Evolutionary conservation across 495 filamentous ascomycete genomes (phyloP).

Genomic region (Penicillium paradoxum): DNA sequence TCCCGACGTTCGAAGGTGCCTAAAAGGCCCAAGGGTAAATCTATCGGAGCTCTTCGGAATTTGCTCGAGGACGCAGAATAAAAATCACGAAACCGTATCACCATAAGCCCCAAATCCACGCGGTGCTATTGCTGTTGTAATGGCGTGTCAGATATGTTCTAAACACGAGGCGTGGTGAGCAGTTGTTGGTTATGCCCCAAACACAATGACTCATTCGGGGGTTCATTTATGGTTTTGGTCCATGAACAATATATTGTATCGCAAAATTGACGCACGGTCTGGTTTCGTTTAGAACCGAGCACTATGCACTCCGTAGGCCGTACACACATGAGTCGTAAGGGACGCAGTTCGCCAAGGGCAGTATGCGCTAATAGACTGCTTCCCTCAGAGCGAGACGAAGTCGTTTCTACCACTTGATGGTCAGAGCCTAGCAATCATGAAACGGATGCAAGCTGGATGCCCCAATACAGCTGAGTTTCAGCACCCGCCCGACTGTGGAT

Average conservation of each 20-base stretch:
- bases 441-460: not conserved
- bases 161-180: not conserved
- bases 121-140: too few relatives aligned
- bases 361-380: not conserved
- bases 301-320: not conserved
- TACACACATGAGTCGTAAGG: constrained; percentile 13
- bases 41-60: not conserved
- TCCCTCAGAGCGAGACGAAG: not conserved
- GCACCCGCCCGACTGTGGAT: not conserved
- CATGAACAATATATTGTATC: not conserved
- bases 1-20: not conserved
- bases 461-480: constrained; percentile 2
- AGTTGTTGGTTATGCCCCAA: too few relatives aligned
- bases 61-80: too few relatives aligned
- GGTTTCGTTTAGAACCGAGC: constrained; percentile 14
- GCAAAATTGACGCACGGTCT: not conserved
- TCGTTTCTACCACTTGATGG: not conserved
- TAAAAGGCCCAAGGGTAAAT: not conserved
- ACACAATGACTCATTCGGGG: not conserved
- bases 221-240: not conserved
- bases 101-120: too few relatives aligned
- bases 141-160: not conserved
- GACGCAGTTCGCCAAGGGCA: not conserved
- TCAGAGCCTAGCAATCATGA: not conserved
- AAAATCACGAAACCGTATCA: too few relatives aligned